Base-by-base conservation (phyloP, 1,284 basidiomycete genomes). In the Flammula alnicola region DNA sequence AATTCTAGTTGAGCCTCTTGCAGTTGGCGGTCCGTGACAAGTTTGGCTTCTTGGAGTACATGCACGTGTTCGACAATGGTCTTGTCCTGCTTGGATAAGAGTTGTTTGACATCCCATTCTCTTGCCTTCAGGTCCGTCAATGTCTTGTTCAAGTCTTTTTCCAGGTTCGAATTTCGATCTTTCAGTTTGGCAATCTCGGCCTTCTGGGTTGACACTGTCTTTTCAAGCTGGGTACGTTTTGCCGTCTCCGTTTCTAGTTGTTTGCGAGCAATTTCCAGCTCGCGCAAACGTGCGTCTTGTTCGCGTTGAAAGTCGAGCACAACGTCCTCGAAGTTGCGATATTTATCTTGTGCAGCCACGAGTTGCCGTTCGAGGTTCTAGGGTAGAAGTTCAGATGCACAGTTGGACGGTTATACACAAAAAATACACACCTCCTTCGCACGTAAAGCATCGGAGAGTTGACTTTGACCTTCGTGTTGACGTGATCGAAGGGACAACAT, bases 1-100 rank as follows among this genome's bases (percentile, higher is more conserved):
- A 95, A 67, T 66, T 94, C 91, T 19, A 78, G 69, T 56, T 91
- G 87, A 0, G 92, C 88, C 16, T 94, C 92, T 20, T 78, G 81
- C 5, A 98, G 83, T 66, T 98, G 93, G 20, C 91, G 84, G 65
- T 99, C 96, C 1, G 97, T 97, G 55, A 97, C 88, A 50, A 90
- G 90, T 70, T 98, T 98, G 8, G 97, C 96, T 64, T 97, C 93
- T 67, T 99, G 95, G 5, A 98, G 79, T 12, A 99, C 97, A 62
- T 99, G 91, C 16, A 99, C 95, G 64, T 99, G 97, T 70, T 99
- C 96, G 40, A 99, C 95, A 51, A 98, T 97, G 10, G 94, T 98
- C 77, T 96, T 98, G 76, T 98, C 94, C 68, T 95, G 92, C 64
- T 86, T 84, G 5, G 88, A 88, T 51, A 93, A 88, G 11, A 95